Evolutionary conservation across 2,329 filamentous ascomycete species (phyloP).

Genomic region (Teratosphaeria zuluensis): DNA sequence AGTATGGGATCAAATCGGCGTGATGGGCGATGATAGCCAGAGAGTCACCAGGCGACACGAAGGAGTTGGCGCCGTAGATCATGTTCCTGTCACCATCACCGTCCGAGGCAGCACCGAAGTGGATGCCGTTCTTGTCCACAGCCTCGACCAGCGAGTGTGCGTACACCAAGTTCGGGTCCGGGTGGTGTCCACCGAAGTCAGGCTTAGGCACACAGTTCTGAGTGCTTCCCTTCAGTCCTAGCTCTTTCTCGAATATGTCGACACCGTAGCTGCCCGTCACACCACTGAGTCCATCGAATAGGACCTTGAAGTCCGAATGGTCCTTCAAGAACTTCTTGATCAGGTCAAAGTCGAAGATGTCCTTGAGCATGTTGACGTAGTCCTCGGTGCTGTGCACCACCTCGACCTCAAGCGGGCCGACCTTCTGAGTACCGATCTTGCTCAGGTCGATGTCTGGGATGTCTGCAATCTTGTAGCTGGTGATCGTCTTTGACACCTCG

Average conservation of each 20-base stretch:
- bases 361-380: slow-evolving; percentile 91
- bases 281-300: slow-evolving; percentile 89
- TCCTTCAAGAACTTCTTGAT: slow-evolving; percentile 87
- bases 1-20: slow-evolving; percentile 92
- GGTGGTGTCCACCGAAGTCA: slow-evolving; percentile 95
- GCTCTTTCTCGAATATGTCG: slow-evolving; percentile 89
- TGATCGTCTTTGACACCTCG: slow-evolving; percentile 79
- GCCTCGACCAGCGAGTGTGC: slow-evolving; percentile 88
- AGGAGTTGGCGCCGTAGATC: slow-evolving; percentile 96
- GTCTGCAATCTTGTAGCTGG: slow-evolving; percentile 82
- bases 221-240: slow-evolving; percentile 70
- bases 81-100: slow-evolving; percentile 99
- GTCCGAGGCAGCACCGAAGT: slow-evolving; percentile 93
- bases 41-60: slow-evolving; percentile 94
- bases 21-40: slow-evolving; percentile 97
- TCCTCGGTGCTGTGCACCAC: slow-evolving; percentile 87
- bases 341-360: slow-evolving; percentile 94
- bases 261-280: slow-evolving; percentile 93
- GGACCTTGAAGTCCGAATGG: slow-evolving; percentile 87
- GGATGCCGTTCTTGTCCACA: slow-evolving; percentile 83
- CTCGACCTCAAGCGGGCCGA: slow-evolving; percentile 84
- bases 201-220: slow-evolving; percentile 90
- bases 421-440: slow-evolving; percentile 72
- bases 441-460: slow-evolving; percentile 79
- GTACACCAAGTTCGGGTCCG: slow-evolving; percentile 95